Evolutionary conservation across 2,329 filamentous ascomycete species (phyloP).

Genomic region (Ophiostoma piceae): DNA sequence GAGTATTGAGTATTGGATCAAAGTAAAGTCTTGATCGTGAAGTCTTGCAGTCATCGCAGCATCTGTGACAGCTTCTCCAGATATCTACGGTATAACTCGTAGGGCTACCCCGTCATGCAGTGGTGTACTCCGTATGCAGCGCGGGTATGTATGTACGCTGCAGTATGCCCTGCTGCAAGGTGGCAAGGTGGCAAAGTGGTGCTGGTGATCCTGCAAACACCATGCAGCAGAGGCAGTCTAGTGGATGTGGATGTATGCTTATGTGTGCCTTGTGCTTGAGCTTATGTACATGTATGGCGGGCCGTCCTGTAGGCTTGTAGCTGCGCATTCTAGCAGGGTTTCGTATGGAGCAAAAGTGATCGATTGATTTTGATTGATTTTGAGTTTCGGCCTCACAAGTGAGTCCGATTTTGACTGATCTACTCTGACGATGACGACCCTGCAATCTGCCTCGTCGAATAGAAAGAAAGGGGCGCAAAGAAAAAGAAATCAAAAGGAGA

Average conservation of each 20-base stretch:
- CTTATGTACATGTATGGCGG: slow-evolving; percentile 20
- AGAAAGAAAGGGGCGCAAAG: background rate
- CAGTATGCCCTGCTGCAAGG: slow-evolving; percentile 12
- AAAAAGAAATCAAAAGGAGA: background rate
- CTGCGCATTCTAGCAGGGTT: background rate
- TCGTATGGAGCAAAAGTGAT: background rate
- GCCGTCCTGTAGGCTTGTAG: slow-evolving; percentile 10
- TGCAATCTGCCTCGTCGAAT: background rate
- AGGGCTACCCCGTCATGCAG: slow-evolving; percentile 1
- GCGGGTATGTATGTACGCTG: slow-evolving; percentile 23
- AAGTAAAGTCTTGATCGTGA: background rate
- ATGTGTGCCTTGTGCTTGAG: background rate
- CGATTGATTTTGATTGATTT: background rate
- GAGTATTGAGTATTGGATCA: background rate
- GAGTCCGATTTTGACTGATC: background rate
- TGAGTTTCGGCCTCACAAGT: background rate
- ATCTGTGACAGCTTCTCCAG: background rate
- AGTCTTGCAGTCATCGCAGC: background rate
- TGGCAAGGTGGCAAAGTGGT: background rate
- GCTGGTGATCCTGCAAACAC: slow-evolving; percentile 20
- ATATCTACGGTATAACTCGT: background rate
- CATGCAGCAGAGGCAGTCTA: slow-evolving; percentile 16
- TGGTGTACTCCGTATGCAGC: slow-evolving; percentile 19
- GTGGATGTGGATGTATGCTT: slow-evolving; percentile 8
- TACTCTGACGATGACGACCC: background rate